Base-by-base conservation (phyloP, 176 grass and related monocot species). In the Rhynchospora tenuis region DNA sequence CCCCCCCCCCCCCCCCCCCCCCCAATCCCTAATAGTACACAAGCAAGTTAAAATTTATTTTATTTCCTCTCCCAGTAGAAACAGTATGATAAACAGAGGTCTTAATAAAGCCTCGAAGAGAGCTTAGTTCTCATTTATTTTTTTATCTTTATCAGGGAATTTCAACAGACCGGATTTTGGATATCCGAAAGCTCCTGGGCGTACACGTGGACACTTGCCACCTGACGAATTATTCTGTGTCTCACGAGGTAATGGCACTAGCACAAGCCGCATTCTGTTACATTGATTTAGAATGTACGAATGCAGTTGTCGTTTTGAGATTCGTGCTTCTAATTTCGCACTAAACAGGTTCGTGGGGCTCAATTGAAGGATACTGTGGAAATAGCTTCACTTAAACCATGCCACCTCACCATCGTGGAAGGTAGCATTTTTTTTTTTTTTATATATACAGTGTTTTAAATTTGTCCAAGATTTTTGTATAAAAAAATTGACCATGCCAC, bases 121-220 rank as follows among this genome's bases (percentile, higher is more conserved):
- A 19, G 1, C 48, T 51, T 51, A 51, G 48, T 51, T 7, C 7
- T 12, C 48, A 4, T 23, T 16, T 31, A 26, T 6, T 7, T 75
- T 17, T 74, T 58, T 58, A 10, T 9, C 3, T 64, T 31, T 9
- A 15, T 2, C 64, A 98, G 95, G 95, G 95, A 11, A 93, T 98
- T 86, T 98, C 95, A 20, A 98, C 95, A 44, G 95, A 98, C 54
- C 87, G 82, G 79, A 95, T 95, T 14, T 81, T 98, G 8, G 95
- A 98, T 56, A 66, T 98, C 0, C 86, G 89, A 9, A 94, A 90
- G 92, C 89, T 98, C 46, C 81, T 98, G 23, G 78, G 84, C 62
- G 92, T 93, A 90, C 95, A 98, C 76, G 95, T 93, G 50, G 91
- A 95, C 80, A 93, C 92, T 1, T 98, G 92, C 89, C 92, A 93